Evolutionary conservation across 768 basidiomycete genomes (phyloP), one percentile per base, ranked within the genome.

Genomic region (Pulveroboletus sp.): DNA sequence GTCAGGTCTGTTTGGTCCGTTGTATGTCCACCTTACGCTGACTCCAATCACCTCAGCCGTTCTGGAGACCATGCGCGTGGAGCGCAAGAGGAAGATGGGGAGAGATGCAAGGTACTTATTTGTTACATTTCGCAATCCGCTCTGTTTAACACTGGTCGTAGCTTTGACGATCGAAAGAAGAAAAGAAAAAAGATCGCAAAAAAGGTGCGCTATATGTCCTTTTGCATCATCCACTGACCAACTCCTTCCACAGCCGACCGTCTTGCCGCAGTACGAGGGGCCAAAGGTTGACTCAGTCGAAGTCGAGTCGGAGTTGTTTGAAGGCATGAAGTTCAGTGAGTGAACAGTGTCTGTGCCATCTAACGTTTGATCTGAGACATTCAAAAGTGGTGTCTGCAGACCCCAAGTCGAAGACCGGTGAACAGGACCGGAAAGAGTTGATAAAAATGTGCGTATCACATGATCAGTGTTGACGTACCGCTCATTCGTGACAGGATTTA

Each of bases 291-390:
- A 77, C 55, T 77, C 79, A 7, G 74, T 91, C 19, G 54, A 76
- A 33, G 74, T 83, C 6, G 75, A 84, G 56, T 79, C 79, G 6
- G 69, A 82, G 23, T 63, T 97, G 16, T 91, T 98, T 58, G 70
- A 79, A 13, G 87, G 78, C 21, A 75, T 85, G 69, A 87, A 76
- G 45, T 95, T 97, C 61, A 83, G 94, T 94, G 44, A 60, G 87
- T 72, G 25, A 8, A 34, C 8, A 21, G 4, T 13, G 32, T 16
- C 7, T 36, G 6, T 4, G 33, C 16, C 16, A 17, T 49, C 21
- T 33, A 17, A 13, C 29, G 11, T 35, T 2, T 10, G n/a, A 11
- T 24, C 19, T 52, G 27, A 57, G 27, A 16, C 11, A 19, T 31
- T 27, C 13, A 5, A 32, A 47, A 91, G 89, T 88, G 64, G 84